These are phyloP conservation scores for Hypoxylon rubiginosum DNA, from an alignment of 2,329 filamentous ascomycete species.

Conservation along the genomic window DNA sequence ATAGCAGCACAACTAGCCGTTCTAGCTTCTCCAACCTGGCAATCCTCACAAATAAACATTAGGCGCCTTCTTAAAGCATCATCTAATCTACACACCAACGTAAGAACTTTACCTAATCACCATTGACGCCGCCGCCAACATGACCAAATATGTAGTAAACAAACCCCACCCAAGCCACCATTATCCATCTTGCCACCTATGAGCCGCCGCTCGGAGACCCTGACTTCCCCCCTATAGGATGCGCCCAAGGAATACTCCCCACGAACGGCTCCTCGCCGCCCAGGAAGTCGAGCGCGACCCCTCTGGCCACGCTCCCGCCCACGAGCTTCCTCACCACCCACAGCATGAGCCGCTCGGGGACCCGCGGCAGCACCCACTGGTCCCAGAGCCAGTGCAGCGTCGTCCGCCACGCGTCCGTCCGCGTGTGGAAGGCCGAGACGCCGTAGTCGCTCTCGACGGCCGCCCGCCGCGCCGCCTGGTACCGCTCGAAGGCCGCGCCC, in stretches of 20 bases:
- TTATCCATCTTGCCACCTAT: too few species aligned
- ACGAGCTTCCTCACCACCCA: neutral
- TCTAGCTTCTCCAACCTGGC: too few species aligned
- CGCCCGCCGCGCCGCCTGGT: constrained; percentile 15
- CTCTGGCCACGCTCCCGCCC: neutral
- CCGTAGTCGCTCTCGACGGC: neutral
- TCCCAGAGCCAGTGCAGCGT: constrained; percentile 22
- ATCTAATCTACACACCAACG: neutral
- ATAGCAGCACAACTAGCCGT: too few species aligned
- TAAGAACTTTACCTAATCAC: neutral
- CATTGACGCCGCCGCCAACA: neutral
- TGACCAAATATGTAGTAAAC: too few species aligned
- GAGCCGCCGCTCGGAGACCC: too few species aligned
- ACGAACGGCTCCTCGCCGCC: constrained; percentile 32
- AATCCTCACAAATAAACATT: neutral
- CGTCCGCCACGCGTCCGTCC: constrained; percentile 15
- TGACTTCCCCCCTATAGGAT: constrained; percentile 16
- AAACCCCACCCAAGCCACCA: too few species aligned
- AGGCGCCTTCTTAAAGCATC: neutral
- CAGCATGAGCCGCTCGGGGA: constrained; percentile 11
- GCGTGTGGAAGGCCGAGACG: constrained; percentile 2
- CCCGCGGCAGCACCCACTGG: constrained; percentile 17
- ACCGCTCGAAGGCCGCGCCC: constrained; percentile 25
- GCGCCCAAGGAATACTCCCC: constrained; percentile 20
- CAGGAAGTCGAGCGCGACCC: constrained; percentile 28